Evolutionary conservation across 768 basidiomycete species (phyloP).

Genomic region (Tricholoma matsutake): DNA sequence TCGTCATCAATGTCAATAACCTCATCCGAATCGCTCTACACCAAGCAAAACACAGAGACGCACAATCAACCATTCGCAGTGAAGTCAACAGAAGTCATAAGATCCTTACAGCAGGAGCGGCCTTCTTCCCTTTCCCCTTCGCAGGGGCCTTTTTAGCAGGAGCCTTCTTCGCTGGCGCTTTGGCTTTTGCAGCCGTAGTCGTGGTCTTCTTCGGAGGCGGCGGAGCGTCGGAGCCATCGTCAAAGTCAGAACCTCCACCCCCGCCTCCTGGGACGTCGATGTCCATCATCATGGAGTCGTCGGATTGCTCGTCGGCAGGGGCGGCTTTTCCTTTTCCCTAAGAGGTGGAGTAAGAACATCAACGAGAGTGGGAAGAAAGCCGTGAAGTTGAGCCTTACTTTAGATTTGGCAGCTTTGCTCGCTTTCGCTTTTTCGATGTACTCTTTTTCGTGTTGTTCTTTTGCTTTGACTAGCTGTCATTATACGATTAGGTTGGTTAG

Average conservation of each 20-base stretch:
- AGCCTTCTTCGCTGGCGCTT: slow-evolving; percentile 30
- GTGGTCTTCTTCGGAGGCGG: slow-evolving; percentile 46
- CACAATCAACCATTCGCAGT: not conserved
- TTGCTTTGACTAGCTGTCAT: slow-evolving; percentile 62
- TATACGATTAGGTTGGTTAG: not conserved
- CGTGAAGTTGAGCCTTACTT: slow-evolving; percentile 28
- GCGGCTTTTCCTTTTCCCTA: slow-evolving; percentile 53
- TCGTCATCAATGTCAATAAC: slow-evolving; percentile 56
- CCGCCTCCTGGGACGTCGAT: slow-evolving; percentile 41
- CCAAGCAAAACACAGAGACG: not conserved
- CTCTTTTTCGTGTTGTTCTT: slow-evolving; percentile 63
- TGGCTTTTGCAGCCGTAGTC: slow-evolving; percentile 29
- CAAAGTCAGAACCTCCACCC: slow-evolving; percentile 51
- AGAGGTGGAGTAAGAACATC: not conserved
- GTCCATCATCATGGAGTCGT: slow-evolving; percentile 82
- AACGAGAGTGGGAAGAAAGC: not conserved
- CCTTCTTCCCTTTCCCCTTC: slow-evolving; percentile 56
- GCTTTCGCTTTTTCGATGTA: slow-evolving; percentile 47
- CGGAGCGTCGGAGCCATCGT: slow-evolving; percentile 47
- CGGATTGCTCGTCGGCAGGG: slow-evolving; percentile 47
- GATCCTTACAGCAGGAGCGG: slow-evolving; percentile 31
- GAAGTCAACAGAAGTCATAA: not conserved
- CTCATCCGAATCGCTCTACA: slow-evolving; percentile 45
- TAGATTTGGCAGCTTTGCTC: slow-evolving; percentile 38
- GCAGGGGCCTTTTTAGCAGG: slow-evolving; percentile 43